phyloP scores from a whole-genome alignment of 257 asterid species.

The Penstemon eatonii region DNA sequence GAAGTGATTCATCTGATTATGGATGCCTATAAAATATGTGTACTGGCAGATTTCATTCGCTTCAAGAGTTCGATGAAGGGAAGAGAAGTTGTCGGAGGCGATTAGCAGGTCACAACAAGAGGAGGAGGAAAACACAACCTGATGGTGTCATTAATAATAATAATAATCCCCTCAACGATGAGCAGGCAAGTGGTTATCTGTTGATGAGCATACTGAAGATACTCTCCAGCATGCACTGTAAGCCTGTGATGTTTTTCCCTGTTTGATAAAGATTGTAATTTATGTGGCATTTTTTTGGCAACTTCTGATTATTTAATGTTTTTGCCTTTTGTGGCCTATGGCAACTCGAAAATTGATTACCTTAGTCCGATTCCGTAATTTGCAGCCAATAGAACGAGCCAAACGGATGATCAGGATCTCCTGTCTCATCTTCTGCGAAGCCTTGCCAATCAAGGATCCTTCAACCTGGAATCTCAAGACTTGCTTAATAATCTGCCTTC shows the following conservation, averaged over 20 bases:
- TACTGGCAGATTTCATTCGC: constrained; percentile 67
- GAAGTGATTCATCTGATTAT: constrained; percentile 4
- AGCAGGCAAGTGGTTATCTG: constrained; percentile 60
- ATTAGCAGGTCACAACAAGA: constrained; percentile 75
- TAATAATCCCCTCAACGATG: constrained; percentile 44
- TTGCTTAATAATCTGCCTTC: constrained; percentile 48
- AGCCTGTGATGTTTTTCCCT: constrained; percentile 34
- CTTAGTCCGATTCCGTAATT: constrained; percentile 29
- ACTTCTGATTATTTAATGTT: constrained; percentile 8
- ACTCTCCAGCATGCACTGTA: constrained; percentile 76
- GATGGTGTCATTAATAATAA: constrained; percentile 34
- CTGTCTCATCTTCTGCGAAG: constrained; percentile 68
- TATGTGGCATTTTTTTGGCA: constrained; percentile 9
- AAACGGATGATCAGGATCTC: constrained; percentile 57
- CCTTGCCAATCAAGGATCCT: constrained; percentile 54
- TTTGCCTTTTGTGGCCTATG: constrained; percentile 16
- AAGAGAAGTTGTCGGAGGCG: constrained; percentile 82
- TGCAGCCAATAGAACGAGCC: constrained; percentile 56
- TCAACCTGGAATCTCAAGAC: constrained; percentile 41
- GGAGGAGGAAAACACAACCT: constrained; percentile 77
- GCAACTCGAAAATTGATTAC: constrained; percentile 24
- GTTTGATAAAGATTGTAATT: constrained; percentile 7
- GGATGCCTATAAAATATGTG: constrained; percentile 10
- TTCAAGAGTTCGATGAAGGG: constrained; percentile 86
- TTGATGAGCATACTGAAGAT: constrained; percentile 68